Base-by-base conservation (phyloP, 2,329 filamentous ascomycete species). In the Curvularia verruculosa region DNA sequence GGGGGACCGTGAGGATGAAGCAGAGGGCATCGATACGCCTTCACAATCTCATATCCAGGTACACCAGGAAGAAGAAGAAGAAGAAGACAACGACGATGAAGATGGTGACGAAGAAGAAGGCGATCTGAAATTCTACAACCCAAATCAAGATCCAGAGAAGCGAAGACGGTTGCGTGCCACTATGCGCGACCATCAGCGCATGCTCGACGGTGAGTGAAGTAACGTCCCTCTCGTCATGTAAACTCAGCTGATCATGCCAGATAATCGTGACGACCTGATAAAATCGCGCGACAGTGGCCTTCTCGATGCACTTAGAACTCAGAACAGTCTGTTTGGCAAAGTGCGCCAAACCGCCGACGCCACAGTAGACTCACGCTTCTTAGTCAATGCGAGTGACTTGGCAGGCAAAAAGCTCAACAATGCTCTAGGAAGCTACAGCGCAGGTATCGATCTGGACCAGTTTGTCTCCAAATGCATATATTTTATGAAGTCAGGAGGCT, bases 341-440 rank as follows among this genome's bases (percentile, higher is more conserved):
- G 89, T 96, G 58, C 91, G 89, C 68, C 93, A 97, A 79, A 96
- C 95, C 0, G 87, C 88, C 2, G 95, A 98, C 74, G 95, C 95
- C 0, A 91, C 90, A 0, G 88, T 96, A 59, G 95, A 99, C 73
- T 92, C 94, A 0, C 87, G 90, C n/a, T 82, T 96, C 24, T 83
- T 98, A 3, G 89, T 96, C 47, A 87, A 85, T 61, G 87, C 91
- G 0, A 90, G 91, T 5, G 92, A 97, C 62, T 77, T 96, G 4
- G 89, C 90, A 0, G 88, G 89, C 67, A 91, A 90, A 66, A 92
- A 92, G 72, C 89, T 91, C 0, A 82, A 89, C 41, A 87, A 88
- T 49, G 82, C 96, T 24, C 87, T 89, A 1, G 92, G 92, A 6
- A 89, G 89, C 66, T 80, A 84, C 1, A 85, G 86, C 2, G 87